These are phyloP conservation scores for Ustilago sp. DNA, from an alignment of 1,284 basidiomycete species.

Conservation along the genomic window DNA sequence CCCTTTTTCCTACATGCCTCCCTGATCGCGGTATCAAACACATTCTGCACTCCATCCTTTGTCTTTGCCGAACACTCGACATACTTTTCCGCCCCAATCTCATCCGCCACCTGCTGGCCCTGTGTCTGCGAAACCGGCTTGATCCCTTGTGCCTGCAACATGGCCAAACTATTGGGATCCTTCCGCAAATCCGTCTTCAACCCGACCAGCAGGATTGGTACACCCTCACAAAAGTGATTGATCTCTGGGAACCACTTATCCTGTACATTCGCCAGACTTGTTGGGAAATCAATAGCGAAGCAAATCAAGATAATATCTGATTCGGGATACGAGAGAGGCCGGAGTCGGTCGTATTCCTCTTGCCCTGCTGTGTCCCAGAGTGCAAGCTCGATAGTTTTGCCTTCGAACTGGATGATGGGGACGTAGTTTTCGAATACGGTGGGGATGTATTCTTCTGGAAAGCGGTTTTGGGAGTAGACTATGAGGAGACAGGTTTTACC, in stretches of 20 bases:
- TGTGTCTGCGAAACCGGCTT: conserved; percentile 80
- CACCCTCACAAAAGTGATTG: conserved; percentile 93
- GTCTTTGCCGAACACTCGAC: conserved; percentile 95
- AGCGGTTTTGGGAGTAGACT: conserved; percentile 95
- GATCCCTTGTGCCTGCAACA: conserved; percentile 91
- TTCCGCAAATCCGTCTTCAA: conserved; percentile 86
- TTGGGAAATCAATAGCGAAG: conserved; percentile 90
- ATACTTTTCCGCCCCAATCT: conserved; percentile 91
- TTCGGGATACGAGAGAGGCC: conserved; percentile 83
- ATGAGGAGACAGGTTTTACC: conserved; percentile 79
- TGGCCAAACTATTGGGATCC: conserved; percentile 87
- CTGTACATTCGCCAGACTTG: conserved; percentile 92
- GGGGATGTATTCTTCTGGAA: conserved; percentile 95
- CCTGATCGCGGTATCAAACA: conserved; percentile 88
- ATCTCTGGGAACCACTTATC: conserved; percentile 99
- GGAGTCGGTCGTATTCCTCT: conserved; percentile 76
- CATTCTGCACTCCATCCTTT: conserved; percentile 87
- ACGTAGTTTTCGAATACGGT: conserved; percentile 93
- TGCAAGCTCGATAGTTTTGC: conserved; percentile 90
- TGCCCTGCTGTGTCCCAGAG: conserved; percentile 96
- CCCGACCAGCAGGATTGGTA: conserved; percentile 90
- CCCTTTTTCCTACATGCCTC: conserved; percentile 75
- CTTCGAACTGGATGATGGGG: conserved; percentile 88
- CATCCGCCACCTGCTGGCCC: conserved; percentile 77
- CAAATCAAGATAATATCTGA: conserved; percentile 93